phyloP scores from a whole-genome alignment of 345 rosid genomes.

The Firmiana major region DNA sequence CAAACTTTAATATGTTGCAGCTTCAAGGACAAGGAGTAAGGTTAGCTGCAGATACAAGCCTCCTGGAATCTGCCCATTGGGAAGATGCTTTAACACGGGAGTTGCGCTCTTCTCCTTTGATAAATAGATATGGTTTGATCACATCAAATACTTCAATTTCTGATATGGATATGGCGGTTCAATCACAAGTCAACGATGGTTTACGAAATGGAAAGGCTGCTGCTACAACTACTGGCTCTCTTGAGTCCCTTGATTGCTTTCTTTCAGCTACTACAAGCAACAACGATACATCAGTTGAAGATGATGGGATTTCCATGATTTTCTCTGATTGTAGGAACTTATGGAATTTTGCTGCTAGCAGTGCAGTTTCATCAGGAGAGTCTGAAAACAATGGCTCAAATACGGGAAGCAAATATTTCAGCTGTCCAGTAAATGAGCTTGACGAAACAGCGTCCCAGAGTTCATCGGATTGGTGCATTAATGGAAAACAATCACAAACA shows the following conservation, averaged over 20 bases:
- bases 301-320: conserved; percentile 64
- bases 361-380: conserved; percentile 68
- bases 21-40: not conserved
- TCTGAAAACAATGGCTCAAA: conserved; percentile 43
- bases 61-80: conserved; percentile 35
- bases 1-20: not conserved
- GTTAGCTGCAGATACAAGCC: not conserved
- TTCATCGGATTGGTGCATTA: conserved; percentile 28
- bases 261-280: conserved; percentile 62
- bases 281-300: conserved; percentile 52
- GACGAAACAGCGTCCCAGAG: conserved; percentile 36
- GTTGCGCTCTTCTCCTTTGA: conserved; percentile 32
- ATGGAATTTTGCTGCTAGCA: conserved; percentile 48
- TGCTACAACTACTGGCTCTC: conserved; percentile 31
- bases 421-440: conserved; percentile 26
- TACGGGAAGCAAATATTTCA: conserved; percentile 25
- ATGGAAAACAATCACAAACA: conserved; percentile 5
- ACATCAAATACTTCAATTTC: conserved; percentile 26
- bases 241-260: conserved; percentile 64
- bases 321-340: conserved; percentile 55
- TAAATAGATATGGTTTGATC: conserved; percentile 15
- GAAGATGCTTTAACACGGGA: conserved; percentile 32
- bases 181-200: conserved; percentile 24
- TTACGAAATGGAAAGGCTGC: conserved; percentile 20
- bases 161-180: conserved; percentile 30